These are phyloP conservation scores for Metarhizium sp. DNA, from an alignment of 2,329 filamentous ascomycete genomes.

Conservation along the genomic window DNA sequence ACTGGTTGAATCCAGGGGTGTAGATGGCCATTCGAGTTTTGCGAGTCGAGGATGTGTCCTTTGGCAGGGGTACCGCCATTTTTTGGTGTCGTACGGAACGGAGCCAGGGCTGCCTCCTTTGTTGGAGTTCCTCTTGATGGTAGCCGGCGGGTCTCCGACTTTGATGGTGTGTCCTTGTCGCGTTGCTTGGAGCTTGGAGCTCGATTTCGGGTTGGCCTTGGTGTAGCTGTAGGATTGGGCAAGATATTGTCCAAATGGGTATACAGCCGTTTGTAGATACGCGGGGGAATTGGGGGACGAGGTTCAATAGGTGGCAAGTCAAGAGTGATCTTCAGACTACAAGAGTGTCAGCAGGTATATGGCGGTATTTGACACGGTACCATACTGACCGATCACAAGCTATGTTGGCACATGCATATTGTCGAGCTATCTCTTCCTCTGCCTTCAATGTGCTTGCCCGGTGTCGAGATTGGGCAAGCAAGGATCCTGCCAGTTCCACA, in stretches of 20 bases:
- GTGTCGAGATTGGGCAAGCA: slow-evolving; percentile 72
- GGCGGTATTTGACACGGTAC: neutral
- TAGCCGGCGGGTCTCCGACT: slow-evolving; percentile 20
- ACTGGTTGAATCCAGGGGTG: slow-evolving; percentile 62
- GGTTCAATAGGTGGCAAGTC: slow-evolving; percentile 70
- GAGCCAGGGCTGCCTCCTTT: slow-evolving; percentile 34
- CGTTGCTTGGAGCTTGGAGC: slow-evolving; percentile 24
- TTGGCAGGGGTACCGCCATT: slow-evolving; percentile 28
- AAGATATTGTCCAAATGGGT: slow-evolving; percentile 69
- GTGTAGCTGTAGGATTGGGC: slow-evolving; percentile 28
- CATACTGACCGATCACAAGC: slow-evolving; percentile 66
- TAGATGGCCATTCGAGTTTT: slow-evolving; percentile 23
- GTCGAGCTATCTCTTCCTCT: slow-evolving; percentile 79
- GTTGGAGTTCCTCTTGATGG: slow-evolving; percentile 35
- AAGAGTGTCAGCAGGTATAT: neutral
- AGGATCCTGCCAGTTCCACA: slow-evolving; percentile 58
- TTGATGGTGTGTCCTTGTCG: slow-evolving; percentile 15
- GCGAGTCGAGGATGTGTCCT: slow-evolving; percentile 13
- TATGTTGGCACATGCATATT: slow-evolving; percentile 78
- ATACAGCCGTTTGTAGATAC: slow-evolving; percentile 78
- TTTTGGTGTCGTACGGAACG: slow-evolving; percentile 28
- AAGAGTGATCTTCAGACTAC: slow-evolving; percentile 63
- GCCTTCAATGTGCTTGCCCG: slow-evolving; percentile 69
- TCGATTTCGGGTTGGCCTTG: slow-evolving; percentile 19
- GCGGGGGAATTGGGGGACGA: slow-evolving; percentile 67